phyloP scores from a whole-genome alignment of 2,329 filamentous ascomycete genomes.

The Leptographium radiaticola region DNA sequence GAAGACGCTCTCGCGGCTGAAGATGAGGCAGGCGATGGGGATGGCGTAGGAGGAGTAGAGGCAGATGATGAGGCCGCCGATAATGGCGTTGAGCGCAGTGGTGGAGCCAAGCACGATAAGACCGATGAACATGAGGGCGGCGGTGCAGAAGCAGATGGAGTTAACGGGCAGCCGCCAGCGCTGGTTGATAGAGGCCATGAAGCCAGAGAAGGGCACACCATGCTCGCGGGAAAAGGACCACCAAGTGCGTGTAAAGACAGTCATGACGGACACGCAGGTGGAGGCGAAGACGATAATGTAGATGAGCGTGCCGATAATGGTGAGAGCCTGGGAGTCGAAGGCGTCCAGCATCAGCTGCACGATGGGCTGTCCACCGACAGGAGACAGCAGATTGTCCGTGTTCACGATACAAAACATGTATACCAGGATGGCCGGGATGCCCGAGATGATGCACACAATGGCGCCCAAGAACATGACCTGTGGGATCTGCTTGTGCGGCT shows the following conservation, averaged over 20 bases:
- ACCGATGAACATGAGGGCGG: neutral
- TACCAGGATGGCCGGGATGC: neutral
- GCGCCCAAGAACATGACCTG: conserved; percentile 1
- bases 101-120: neutral
- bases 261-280: neutral
- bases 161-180: neutral
- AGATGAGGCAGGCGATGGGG: neutral
- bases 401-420: conserved; percentile 2
- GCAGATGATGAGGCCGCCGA: neutral
- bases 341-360: neutral
- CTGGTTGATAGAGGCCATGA: neutral
- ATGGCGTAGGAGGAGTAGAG: conserved; percentile 1
- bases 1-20: neutral
- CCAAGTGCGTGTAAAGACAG: neutral
- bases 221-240: conserved; percentile 1
- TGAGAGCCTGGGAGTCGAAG: neutral
- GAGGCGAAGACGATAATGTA: neutral
- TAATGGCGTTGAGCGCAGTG: conserved; percentile 1
- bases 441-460: neutral
- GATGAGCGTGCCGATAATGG: neutral
- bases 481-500: neutral
- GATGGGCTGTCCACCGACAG: neutral
- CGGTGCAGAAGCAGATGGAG: neutral
- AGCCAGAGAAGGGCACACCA: neutral
- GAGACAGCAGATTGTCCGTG: neutral